These are phyloP conservation scores for Podila verticillata DNA, from an alignment of 192 early-diverging fungal genomes.

Conservation along the genomic window DNA sequence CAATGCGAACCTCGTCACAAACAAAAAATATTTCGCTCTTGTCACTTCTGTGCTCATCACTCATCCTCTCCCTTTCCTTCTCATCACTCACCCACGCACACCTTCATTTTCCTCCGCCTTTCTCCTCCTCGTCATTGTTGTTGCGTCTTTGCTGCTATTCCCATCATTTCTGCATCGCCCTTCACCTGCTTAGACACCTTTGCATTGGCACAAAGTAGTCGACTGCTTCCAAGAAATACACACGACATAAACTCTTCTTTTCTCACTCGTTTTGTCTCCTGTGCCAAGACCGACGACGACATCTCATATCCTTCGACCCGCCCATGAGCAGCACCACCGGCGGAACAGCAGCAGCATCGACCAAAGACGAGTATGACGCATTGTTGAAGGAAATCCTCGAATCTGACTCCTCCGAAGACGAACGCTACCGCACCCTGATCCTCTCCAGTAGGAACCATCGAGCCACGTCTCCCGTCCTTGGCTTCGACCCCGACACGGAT, in stretches of 20 bases:
- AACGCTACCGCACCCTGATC: conserved; percentile 25
- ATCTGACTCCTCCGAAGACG: conserved; percentile 59
- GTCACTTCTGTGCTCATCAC: too few relatives aligned
- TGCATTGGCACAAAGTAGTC: too few relatives aligned
- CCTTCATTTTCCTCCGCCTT: not conserved
- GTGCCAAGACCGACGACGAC: conserved; percentile 2
- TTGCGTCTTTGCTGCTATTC: too few relatives aligned
- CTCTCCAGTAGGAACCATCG: conserved; percentile 22
- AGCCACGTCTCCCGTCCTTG: not conserved
- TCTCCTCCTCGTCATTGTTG: too few relatives aligned
- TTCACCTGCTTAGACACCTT: too few relatives aligned
- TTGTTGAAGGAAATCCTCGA: conserved; percentile 64
- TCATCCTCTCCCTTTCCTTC: too few relatives aligned
- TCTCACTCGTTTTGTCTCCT: not conserved
- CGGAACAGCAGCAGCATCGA: conserved; percentile 29
- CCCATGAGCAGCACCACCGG: conserved; percentile 40
- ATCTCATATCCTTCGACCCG: not conserved
- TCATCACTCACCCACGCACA: not conserved
- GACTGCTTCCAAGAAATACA: too few relatives aligned
- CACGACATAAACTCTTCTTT: too few relatives aligned
- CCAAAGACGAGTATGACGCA: conserved; percentile 59
- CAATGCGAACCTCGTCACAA: too few relatives aligned
- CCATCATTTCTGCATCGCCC: too few relatives aligned
- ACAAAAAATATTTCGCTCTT: too few relatives aligned
- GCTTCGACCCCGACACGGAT: conserved; percentile 26